Conservation (phyloP, 345 rosid species). For the Citrus maxima region DNA sequence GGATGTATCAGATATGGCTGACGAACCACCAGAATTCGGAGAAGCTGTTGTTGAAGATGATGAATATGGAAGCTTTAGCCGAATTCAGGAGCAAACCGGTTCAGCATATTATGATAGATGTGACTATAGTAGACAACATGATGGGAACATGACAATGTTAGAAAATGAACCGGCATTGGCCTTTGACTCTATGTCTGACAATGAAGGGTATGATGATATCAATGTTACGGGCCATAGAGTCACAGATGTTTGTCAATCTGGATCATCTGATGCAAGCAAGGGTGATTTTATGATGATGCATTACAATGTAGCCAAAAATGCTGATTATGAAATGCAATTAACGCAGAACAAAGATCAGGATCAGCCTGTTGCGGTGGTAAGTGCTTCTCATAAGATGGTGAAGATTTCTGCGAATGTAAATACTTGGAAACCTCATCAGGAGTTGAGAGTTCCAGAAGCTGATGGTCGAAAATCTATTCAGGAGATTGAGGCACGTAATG, state of each 20-base stretch:
- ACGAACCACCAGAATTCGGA: constrained; percentile 26
- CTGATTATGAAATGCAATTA: constrained; percentile 33
- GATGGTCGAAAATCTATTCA: constrained; percentile 37
- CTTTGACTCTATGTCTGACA: constrained; percentile 37
- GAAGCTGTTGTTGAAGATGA: constrained; percentile 41
- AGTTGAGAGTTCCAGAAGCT: constrained; percentile 37
- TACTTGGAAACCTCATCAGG: constrained; percentile 54
- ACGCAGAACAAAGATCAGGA: constrained; percentile 27
- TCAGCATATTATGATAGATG: constrained; percentile 31
- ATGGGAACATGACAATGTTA: constrained; percentile 27
- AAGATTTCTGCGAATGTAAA: constrained; percentile 46
- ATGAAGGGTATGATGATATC: constrained; percentile 47
- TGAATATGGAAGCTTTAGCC: constrained; percentile 36
- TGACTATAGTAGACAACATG: constrained; percentile 39
- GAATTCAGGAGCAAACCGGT: constrained; percentile 25
- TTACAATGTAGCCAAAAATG: constrained; percentile 30
- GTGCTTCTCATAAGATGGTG: constrained; percentile 34
- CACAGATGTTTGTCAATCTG: constrained; percentile 27
- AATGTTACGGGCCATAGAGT: constrained; percentile 24
- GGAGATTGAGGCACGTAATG: constrained; percentile 29
- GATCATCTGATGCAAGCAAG: constrained; percentile 38
- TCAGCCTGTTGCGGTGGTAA: constrained; percentile 33
- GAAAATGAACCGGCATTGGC: constrained; percentile 44
- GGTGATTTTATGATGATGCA: constrained; percentile 39
- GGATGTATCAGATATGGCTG: constrained; percentile 31